These are phyloP conservation scores for Curvularia sp. DNA, from an alignment of 2,329 filamentous ascomycete species.

Conservation along the genomic window DNA sequence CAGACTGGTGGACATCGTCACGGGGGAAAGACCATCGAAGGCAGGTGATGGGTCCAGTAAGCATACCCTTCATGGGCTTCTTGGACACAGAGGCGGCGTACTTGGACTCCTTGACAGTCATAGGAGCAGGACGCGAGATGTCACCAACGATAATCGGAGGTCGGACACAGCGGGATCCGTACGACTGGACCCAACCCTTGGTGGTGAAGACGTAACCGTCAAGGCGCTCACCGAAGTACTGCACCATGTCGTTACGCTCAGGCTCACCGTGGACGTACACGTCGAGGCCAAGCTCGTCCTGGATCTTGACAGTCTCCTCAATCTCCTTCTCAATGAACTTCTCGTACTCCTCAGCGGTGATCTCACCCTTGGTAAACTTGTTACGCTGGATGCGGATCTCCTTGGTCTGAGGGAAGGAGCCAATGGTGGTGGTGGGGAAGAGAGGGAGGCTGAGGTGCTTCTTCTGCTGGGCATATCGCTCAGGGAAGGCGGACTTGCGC, in stretches of 20 bases:
- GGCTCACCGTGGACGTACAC: slow-evolving; percentile 99
- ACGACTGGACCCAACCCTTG: slow-evolving; percentile 98
- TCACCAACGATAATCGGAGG: slow-evolving; percentile 98
- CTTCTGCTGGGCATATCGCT: slow-evolving; percentile 86
- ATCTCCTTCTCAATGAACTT: slow-evolving; percentile 99
- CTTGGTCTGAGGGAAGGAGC: slow-evolving; percentile 99
- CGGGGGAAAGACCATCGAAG: slow-evolving; percentile 99
- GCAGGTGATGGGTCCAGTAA: slow-evolving; percentile 98
- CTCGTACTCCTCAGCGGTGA: slow-evolving; percentile 90
- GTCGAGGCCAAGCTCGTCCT: slow-evolving; percentile 96
- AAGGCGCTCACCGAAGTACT: slow-evolving; percentile 98
- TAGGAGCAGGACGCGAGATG: slow-evolving; percentile 93
- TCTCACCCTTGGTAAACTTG: slow-evolving; percentile 99
- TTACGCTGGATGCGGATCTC: slow-evolving; percentile 96
- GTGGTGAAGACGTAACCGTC: slow-evolving; percentile 99
- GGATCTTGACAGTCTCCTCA: slow-evolving; percentile 89
- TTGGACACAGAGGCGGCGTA: slow-evolving; percentile 94
- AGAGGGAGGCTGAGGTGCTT: slow-evolving; percentile 90
- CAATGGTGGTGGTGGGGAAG: slow-evolving; percentile 99
- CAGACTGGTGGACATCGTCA: slow-evolving; percentile 98
- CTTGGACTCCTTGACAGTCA: slow-evolving; percentile 99
- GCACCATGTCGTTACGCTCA: slow-evolving; percentile 99
- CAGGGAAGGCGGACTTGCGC: slow-evolving; percentile 87
- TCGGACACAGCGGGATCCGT: slow-evolving; percentile 97
- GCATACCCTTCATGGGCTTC: slow-evolving; percentile 99